These are phyloP conservation scores for Ceratocystis papillata DNA, from an alignment of 2,329 filamentous ascomycete species.

Conservation along the genomic window DNA sequence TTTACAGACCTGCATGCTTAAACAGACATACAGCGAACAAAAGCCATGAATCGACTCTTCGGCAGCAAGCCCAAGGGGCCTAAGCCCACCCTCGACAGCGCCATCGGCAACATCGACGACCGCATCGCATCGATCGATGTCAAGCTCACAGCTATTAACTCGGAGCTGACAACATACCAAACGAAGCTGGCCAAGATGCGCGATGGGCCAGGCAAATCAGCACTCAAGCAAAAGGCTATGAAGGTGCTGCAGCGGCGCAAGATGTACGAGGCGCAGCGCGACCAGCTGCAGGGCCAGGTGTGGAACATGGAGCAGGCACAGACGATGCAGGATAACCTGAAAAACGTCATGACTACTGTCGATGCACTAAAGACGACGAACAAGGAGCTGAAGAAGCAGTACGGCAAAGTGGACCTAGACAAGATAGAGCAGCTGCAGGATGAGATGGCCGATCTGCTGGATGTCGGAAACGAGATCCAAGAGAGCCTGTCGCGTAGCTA, in stretches of 20 bases:
- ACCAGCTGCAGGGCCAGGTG: constrained; percentile 84
- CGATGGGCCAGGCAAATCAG: constrained; percentile 84
- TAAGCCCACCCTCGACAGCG: constrained; percentile 76
- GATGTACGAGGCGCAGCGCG: constrained; percentile 85
- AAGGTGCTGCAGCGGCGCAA: constrained; percentile 90
- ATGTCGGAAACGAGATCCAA: constrained; percentile 96
- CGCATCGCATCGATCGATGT: constrained; percentile 83
- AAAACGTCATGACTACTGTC: constrained; percentile 96
- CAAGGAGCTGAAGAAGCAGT: constrained; percentile 83
- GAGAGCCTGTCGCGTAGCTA: constrained; percentile 85
- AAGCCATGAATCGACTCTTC: constrained; percentile 85
- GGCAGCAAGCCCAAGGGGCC: constrained; percentile 76
- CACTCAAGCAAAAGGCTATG: constrained; percentile 86
- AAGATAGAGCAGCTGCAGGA: constrained; percentile 97
- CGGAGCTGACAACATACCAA: constrained; percentile 81
- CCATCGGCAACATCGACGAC: constrained; percentile 75
- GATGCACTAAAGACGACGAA: constrained; percentile 96
- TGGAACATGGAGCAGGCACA: constrained; percentile 99
- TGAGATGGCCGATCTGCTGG: constrained; percentile 97
- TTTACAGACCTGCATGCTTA: too few species aligned
- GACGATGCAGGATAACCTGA: constrained; percentile 97
- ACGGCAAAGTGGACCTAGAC: constrained; percentile 93
- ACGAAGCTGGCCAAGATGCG: constrained; percentile 82
- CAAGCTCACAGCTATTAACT: constrained; percentile 84
- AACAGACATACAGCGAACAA: neutral